Base-by-base conservation (phyloP, 2,329 filamentous ascomycete species). In the Fusarium austroafricanum region DNA sequence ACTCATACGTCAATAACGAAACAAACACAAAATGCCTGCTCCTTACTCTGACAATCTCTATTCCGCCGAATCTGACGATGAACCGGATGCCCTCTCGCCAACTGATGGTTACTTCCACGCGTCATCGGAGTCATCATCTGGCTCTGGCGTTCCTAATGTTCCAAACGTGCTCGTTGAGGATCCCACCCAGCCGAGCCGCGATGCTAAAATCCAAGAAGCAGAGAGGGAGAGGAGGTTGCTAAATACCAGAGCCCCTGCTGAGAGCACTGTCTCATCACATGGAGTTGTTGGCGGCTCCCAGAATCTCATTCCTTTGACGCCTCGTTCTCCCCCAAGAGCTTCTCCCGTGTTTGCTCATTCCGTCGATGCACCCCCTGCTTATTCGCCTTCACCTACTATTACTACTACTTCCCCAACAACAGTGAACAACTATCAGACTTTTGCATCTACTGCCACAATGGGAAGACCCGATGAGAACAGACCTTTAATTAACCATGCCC, bases 81-180 rank as follows among this genome's bases (percentile, higher is more conserved):
- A 79, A 29, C 53, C 75, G 53, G 76, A 79, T 55, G 76, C 77
- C 39, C 75, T 84, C 56, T 86, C 83, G 29, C 84, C 84, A 38
- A 81, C 83, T n/a, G 82, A 86, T 62, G 84, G 83, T 35, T 85
- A 84, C 79, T 86, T 86, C 72, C 78, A 79, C 70, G 76, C 78
- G 73, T 80, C 80, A 28, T 79, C 77, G 14, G 66, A 40, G 57
- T 58, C 64, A 57, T 59, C 67, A 74, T 58, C 68, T 64, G 55
- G 65, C 59, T 55, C 72, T 67, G 49, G 71, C 63, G 79, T 82
- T 12, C 83, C 83, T 39, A 75, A 73, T 56, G 80, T 86, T 15
- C 83, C 84, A 40, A 81, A 84, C 73, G 75, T 85, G 51, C 76
- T 83, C 61, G 81, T 86, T 54, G 77, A 80, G 64, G 84, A 87